A percentile compares a stretch with the other conserved stretches of the same genome.
Evolutionary conservation across 2,329 filamentous ascomycete genomes (phyloP).

Genomic region (Xylariaceae sp.): DNA sequence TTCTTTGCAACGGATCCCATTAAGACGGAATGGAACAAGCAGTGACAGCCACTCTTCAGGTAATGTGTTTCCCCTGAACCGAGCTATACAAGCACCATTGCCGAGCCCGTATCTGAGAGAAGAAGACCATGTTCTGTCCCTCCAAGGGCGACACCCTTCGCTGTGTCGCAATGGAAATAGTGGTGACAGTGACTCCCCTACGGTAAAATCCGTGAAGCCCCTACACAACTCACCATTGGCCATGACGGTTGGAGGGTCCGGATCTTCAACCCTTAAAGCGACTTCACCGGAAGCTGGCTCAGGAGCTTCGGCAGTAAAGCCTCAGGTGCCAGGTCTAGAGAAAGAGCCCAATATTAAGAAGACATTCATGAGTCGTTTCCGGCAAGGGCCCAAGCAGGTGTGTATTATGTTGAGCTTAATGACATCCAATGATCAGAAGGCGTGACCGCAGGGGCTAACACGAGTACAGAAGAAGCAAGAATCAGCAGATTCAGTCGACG

Average conservation of each 20-base stretch:
- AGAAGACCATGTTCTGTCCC: constrained; percentile 18
- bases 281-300: not conserved
- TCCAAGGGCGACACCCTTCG: constrained; percentile 16
- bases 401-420: too few relatives aligned
- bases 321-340: not conserved
- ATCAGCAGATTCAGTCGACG: too few relatives aligned
- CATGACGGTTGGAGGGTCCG: not conserved
- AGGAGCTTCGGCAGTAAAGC: not conserved
- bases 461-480: too few relatives aligned
- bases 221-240: not conserved
- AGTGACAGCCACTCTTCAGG: constrained; percentile 1
- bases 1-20: not conserved
- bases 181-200: not conserved
- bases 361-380: not conserved
- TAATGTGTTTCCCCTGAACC: constrained; percentile 14
- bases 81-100: constrained; percentile 13
- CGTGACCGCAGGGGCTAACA: too few relatives aligned
- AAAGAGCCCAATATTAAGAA: not conserved
- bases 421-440: too few relatives aligned
- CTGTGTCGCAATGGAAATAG: not conserved
- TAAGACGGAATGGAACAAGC: not conserved
- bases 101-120: constrained; percentile 20
- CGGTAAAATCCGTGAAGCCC: not conserved
- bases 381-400: too few relatives aligned
- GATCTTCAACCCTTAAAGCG: not conserved